These are phyloP conservation scores for Boletus vinaceobasis DNA, from an alignment of 768 basidiomycete species.

Conservation along the genomic window DNA sequence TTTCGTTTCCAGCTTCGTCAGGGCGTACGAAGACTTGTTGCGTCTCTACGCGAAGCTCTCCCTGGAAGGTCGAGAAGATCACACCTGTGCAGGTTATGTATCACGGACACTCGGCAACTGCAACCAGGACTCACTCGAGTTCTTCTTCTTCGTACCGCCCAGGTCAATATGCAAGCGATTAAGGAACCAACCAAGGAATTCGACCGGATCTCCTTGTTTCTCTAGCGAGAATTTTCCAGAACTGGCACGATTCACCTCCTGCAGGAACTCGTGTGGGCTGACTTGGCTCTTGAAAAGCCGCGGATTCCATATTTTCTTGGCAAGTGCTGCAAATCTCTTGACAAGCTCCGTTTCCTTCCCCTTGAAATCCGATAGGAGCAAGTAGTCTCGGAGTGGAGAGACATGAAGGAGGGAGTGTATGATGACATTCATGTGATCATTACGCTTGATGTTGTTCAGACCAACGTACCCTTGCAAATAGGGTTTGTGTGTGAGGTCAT, in stretches of 20 bases:
- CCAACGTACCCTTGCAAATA: constrained; percentile 95
- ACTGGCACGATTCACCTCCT: constrained; percentile 91
- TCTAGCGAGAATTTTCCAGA: constrained; percentile 90
- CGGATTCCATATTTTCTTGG: constrained; percentile 96
- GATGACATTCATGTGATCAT: constrained; percentile 97
- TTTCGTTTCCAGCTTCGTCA: constrained; percentile 69
- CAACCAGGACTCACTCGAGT: constrained; percentile 66
- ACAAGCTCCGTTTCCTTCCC: constrained; percentile 84
- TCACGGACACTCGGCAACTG: constrained; percentile 16
- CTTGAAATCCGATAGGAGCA: constrained; percentile 70
- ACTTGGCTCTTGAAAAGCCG: constrained; percentile 96
- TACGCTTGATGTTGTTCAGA: constrained; percentile 94
- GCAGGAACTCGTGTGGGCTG: constrained; percentile 97
- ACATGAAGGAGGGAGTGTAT: constrained; percentile 93
- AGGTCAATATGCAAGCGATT: constrained; percentile 91
- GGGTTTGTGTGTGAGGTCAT: constrained; percentile 75
- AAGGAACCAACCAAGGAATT: constrained; percentile 93
- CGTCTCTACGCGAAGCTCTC: constrained; percentile 87
- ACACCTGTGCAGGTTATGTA: constrained; percentile 52
- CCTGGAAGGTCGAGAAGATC: constrained; percentile 92
- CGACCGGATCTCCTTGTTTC: constrained; percentile 92
- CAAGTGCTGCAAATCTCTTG: constrained; percentile 79
- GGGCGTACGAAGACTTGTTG: constrained; percentile 89
- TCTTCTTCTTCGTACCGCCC: constrained; percentile 89
- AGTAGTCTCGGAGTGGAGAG: constrained; percentile 81